Percentiles rank a stretch among this genome's conserved stretches.
Evolutionary conservation across 305 asterid genomes (phyloP).

Genomic region (Fraxinus dipetala): DNA sequence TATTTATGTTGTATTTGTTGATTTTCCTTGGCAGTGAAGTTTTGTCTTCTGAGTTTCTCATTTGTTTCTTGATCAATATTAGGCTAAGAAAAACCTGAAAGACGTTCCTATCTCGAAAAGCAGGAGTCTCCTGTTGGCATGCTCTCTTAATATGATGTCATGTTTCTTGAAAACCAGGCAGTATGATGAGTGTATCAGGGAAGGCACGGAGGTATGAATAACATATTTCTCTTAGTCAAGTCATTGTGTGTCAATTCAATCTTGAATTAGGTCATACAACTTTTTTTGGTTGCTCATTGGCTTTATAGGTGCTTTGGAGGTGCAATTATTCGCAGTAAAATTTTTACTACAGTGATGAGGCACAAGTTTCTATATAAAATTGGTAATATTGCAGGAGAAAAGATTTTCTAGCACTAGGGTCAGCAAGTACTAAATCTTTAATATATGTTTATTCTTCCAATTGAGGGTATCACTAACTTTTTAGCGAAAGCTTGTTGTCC

Average conservation of each 20-base stretch:
- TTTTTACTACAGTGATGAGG: not conserved
- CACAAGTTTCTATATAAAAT: not conserved
- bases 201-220: slow-evolving; percentile 82
- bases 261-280: not conserved
- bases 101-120: slow-evolving; percentile 65
- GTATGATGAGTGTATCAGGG: slow-evolving; percentile 67
- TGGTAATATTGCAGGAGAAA: not conserved
- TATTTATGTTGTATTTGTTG: slow-evolving; percentile 15
- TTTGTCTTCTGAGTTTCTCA: slow-evolving; percentile 18
- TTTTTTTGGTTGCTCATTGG: not conserved
- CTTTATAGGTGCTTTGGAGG: slow-evolving; percentile 16
- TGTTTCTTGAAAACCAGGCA: slow-evolving; percentile 82
- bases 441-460: slow-evolving; percentile 15
- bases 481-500: slow-evolving; percentile 6
- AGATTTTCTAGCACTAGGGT: slow-evolving; percentile 6
- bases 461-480: slow-evolving; percentile 3
- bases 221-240: not conserved
- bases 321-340: not conserved
- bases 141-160: slow-evolving; percentile 95
- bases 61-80: slow-evolving; percentile 14
- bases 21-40: not conserved
- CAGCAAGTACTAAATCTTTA: not conserved
- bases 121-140: slow-evolving; percentile 57
- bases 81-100: slow-evolving; percentile 89
- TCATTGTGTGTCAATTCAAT: slow-evolving; percentile 3